phyloP scores from a whole-genome alignment of 129 eudicot genomes.

The Calendula officinalis region DNA sequence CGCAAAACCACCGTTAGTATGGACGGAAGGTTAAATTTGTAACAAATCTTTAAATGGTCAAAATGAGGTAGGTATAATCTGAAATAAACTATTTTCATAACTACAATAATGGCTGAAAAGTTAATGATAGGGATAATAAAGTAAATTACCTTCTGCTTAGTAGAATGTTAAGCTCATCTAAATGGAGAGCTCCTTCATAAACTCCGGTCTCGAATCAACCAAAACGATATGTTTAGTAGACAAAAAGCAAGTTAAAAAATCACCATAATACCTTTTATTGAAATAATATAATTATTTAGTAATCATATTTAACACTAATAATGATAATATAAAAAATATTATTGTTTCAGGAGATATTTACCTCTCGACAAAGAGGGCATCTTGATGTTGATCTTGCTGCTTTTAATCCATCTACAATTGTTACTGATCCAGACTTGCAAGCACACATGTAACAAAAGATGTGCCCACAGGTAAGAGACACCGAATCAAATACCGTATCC shows the following conservation, averaged over 20 bases:
- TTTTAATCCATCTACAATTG: conserved; percentile 73
- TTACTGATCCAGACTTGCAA: conserved; percentile 85
- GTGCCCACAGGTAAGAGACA: conserved; percentile 86
- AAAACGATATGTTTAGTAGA: not conserved
- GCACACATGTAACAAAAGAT: conserved; percentile 90
- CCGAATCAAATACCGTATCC: conserved; percentile 89
- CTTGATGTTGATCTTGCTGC: conserved; percentile 52
- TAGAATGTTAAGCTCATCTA: conserved; percentile 94
- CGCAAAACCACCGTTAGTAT: too few species aligned
- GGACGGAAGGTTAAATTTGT: too few species aligned
- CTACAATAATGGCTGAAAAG: not conserved
- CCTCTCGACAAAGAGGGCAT: conserved; percentile 91
- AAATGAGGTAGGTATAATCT: not conserved
- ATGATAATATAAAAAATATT: too few species aligned
- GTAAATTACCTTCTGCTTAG: conserved; percentile 58
- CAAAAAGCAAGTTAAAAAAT: not conserved
- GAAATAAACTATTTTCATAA: too few species aligned
- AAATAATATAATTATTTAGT: too few species aligned
- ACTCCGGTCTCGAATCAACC: conserved; percentile 57
- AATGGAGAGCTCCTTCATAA: conserved; percentile 69
- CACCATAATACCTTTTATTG: not conserved
- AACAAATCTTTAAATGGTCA: too few species aligned
- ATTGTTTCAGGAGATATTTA: conserved; percentile 16
- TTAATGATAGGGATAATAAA: not conserved
- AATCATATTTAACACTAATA: too few species aligned